These are phyloP conservation scores for Lecanicillium sp. DNA, from an alignment of 2,329 filamentous ascomycete genomes.

Conservation along the genomic window DNA sequence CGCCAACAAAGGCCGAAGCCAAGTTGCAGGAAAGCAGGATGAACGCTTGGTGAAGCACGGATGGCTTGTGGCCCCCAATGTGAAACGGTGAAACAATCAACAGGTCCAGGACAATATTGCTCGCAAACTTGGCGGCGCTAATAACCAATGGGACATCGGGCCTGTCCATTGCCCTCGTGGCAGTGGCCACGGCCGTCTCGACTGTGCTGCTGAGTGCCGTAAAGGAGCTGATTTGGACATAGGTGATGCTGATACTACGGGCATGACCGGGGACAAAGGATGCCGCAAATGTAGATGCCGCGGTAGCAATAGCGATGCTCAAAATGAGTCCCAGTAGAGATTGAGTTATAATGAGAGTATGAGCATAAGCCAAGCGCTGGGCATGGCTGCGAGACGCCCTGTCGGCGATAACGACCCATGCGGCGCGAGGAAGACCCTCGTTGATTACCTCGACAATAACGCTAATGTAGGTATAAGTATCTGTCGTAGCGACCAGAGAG, in stretches of 20 bases:
- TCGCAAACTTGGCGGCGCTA: conserved; percentile 53
- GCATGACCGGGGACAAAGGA: conserved; percentile 59
- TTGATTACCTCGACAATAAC: conserved; percentile 64
- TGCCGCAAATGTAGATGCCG: conserved; percentile 48
- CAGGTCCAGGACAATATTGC: conserved; percentile 64
- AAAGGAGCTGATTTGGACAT: conserved; percentile 60
- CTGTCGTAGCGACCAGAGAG: conserved; percentile 33
- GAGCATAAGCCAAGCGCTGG: conserved; percentile 51
- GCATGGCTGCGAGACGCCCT: conserved; percentile 43
- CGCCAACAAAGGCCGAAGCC: conserved; percentile 45
- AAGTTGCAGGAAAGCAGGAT: conserved; percentile 58
- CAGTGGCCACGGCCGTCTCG: conserved; percentile 54
- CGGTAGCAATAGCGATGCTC: conserved; percentile 51
- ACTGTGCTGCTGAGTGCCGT: conserved; percentile 55
- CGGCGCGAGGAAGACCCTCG: conserved; percentile 62
- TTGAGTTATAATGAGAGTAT: conserved; percentile 60
- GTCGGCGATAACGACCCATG: conserved; percentile 65
- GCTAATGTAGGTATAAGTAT: conserved; percentile 62
- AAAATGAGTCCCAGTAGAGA: conserved; percentile 50
- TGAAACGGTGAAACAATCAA: conserved; percentile 62
- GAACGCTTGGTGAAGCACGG: conserved; percentile 57
- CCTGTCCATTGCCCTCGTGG: conserved; percentile 60
- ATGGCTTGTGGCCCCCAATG: conserved; percentile 46
- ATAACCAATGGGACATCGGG: conserved; percentile 65
- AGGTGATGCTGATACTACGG: conserved; percentile 50